Conservation (phyloP, 2,329 filamentous ascomycete genomes). For the Trichophyton schoenleinii region DNA sequence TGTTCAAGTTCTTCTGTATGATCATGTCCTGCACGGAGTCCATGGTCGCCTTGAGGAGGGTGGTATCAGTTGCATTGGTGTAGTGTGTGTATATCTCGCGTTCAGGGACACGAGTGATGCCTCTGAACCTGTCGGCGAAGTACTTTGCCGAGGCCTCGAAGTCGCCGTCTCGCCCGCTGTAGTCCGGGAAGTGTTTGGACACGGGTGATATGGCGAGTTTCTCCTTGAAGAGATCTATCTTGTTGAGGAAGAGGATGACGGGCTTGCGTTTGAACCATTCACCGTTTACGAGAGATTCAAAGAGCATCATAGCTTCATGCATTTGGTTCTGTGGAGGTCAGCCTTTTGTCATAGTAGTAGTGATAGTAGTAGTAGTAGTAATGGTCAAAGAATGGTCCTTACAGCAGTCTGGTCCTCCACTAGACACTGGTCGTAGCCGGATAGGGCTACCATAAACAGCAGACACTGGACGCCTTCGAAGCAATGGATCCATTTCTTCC, state of each 20-base stretch:
- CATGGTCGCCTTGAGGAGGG: conserved; percentile 76
- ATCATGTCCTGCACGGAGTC: conserved; percentile 77
- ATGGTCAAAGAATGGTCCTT: conserved; percentile 17
- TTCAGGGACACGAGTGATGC: conserved; percentile 52
- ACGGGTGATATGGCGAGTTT: conserved; percentile 62
- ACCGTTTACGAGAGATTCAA: conserved; percentile 74
- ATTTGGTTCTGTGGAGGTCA: conserved; percentile 59
- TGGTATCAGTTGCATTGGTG: conserved; percentile 53
- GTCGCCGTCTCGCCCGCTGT: conserved; percentile 57
- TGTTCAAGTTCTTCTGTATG: conserved; percentile 70
- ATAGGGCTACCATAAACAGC: conserved; percentile 87
- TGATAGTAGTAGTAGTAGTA: too few species aligned
- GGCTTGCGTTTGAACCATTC: conserved; percentile 76
- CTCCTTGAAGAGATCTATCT: conserved; percentile 73
- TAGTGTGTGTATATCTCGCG: conserved; percentile 49
- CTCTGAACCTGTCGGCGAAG: conserved; percentile 69
- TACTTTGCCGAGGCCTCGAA: conserved; percentile 66
- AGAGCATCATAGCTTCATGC: conserved; percentile 78
- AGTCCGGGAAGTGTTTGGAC: conserved; percentile 65
- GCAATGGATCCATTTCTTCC: conserved; percentile 96
- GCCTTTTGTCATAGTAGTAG: background rate
- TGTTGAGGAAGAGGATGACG: conserved; percentile 75
- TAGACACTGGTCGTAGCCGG: conserved; percentile 89
- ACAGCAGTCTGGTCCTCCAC: conserved; percentile 95
- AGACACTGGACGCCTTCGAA: conserved; percentile 90